Evolutionary conservation across 441 rosid species (phyloP).

Genomic region (Pelargonium cotyledonis): DNA sequence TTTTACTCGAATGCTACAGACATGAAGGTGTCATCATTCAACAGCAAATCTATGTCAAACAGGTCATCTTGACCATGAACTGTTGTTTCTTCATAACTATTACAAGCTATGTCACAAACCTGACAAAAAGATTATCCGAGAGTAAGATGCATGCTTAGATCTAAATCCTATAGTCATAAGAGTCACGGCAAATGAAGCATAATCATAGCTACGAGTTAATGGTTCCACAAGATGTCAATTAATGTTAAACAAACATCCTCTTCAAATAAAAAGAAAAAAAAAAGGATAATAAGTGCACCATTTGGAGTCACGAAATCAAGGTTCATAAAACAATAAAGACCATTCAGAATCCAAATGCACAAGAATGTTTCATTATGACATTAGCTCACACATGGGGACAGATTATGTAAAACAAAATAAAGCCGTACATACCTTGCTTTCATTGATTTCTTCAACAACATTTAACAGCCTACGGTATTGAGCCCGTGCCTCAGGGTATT

Average conservation of each 20-base stretch:
- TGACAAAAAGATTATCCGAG: slow-evolving; percentile 15
- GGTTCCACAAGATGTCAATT: too few species aligned
- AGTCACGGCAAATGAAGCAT: too few species aligned
- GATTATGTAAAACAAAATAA: too few species aligned
- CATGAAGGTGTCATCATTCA: slow-evolving; percentile 54
- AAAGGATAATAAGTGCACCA: background rate
- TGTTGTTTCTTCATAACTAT: slow-evolving; percentile 28
- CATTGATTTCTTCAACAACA: slow-evolving; percentile 67
- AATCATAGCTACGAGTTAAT: too few species aligned
- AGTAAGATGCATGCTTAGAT: too few species aligned
- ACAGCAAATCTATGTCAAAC: slow-evolving; percentile 50
- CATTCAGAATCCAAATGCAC: too few species aligned
- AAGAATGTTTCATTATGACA: too few species aligned
- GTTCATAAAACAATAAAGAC: background rate
- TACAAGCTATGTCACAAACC: slow-evolving; percentile 35
- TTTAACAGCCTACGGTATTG: slow-evolving; percentile 72
- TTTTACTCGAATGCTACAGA: slow-evolving; percentile 19
- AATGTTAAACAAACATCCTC: too few species aligned
- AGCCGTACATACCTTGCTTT: slow-evolving; percentile 46
- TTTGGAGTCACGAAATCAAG: too few species aligned
- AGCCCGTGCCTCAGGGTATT: slow-evolving; percentile 78
- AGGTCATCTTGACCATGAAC: slow-evolving; percentile 41
- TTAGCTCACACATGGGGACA: too few species aligned
- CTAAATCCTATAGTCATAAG: too few species aligned
- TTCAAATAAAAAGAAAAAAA: slow-evolving; percentile 4